These are phyloP conservation scores for Pyrenopolyporus hunteri DNA, from an alignment of 495 filamentous ascomycete genomes.

Conservation along the genomic window DNA sequence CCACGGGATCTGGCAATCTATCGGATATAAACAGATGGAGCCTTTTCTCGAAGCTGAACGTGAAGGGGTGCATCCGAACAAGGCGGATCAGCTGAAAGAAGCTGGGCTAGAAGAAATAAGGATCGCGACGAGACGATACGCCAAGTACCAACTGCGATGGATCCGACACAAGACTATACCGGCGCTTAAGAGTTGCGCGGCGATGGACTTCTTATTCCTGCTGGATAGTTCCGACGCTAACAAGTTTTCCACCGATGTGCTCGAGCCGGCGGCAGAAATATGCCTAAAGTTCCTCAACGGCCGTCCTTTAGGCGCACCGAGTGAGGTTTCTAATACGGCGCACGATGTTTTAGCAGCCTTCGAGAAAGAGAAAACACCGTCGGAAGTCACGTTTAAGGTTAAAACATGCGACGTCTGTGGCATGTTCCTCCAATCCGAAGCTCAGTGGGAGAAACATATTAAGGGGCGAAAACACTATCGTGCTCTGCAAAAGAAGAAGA, in stretches of 20 bases:
- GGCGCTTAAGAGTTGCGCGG: conserved; percentile 60
- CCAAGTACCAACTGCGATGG: conserved; percentile 82
- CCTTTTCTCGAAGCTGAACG: conserved; percentile 65
- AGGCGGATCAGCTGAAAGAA: conserved; percentile 47
- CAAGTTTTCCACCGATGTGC: conserved; percentile 64
- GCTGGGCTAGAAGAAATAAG: conserved; percentile 63
- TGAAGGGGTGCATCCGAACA: conserved; percentile 40
- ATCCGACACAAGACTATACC: conserved; percentile 80
- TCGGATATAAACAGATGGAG: conserved; percentile 91
- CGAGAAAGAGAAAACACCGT: conserved; percentile 55
- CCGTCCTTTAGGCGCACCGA: conserved; percentile 63
- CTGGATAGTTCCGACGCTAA: conserved; percentile 72
- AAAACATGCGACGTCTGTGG: conserved; percentile 74
- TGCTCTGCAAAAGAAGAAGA: conserved; percentile 37
- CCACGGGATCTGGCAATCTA: conserved; percentile 91
- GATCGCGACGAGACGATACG: conserved; percentile 84
- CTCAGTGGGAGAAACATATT: conserved; percentile 78
- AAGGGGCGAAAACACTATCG: conserved; percentile 66
- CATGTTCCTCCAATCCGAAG: conserved; percentile 69
- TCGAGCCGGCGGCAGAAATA: conserved; percentile 65
- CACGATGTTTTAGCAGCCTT: conserved; percentile 60
- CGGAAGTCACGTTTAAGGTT: conserved; percentile 55
- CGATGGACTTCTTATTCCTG: conserved; percentile 66
- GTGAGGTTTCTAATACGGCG: conserved; percentile 64
- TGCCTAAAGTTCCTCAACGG: conserved; percentile 64